Base-by-base conservation (phyloP, 768 basidiomycete genomes). In the Lentinula raphanica region DNA sequence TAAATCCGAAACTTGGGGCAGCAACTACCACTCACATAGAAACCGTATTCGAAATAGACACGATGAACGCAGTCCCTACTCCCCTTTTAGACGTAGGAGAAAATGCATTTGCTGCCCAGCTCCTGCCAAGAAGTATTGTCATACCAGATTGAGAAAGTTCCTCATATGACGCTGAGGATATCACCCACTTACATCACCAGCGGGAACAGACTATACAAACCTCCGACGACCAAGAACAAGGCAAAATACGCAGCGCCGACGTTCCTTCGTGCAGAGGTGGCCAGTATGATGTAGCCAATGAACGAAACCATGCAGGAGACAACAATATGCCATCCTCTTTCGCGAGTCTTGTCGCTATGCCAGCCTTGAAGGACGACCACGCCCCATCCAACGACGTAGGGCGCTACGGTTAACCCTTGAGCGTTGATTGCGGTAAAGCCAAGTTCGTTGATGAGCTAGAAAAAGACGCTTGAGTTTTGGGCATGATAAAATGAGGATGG, bases 31-130 rank as follows among this genome's bases (percentile, higher is more conserved):
- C 77, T 58, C 51, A 82, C 81, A 82, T 83, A 7, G 81, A 83
- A 11, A 84, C 72, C 60, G 77, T 78, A 63, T 82, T 84, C n/a
- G 81, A 81, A 46, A 84, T 78, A 0, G 82, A 83, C 28, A 83
- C 81, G 45, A 83, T 79, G 63, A 84, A 83, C 2, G 81, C 81
- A 1, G 82, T 83, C 4, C 82, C 82, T 49, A 82, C 82, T 39
- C 82, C 82, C 21, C 82, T 75, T 63, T 84, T 84, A 1, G 80
- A 81, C 8, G 82, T 84, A 15, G 82, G 82, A 6, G 82, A 79
- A 64, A 84, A 82, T 0, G 75, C 69, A 63, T 83, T 83, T 5
- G 81, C 79, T n/a, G 81, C 82, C 82, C 82, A 84, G 80, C 80
- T 80, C 49, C 49, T 50, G 19, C 29, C 32, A 19, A 19, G 15